Percentiles rank a stretch among this genome's conserved stretches.
Evolutionary conservation across 176 grass and related monocot genomes (phyloP).

Genomic region (Rhynchospora pubera): DNA sequence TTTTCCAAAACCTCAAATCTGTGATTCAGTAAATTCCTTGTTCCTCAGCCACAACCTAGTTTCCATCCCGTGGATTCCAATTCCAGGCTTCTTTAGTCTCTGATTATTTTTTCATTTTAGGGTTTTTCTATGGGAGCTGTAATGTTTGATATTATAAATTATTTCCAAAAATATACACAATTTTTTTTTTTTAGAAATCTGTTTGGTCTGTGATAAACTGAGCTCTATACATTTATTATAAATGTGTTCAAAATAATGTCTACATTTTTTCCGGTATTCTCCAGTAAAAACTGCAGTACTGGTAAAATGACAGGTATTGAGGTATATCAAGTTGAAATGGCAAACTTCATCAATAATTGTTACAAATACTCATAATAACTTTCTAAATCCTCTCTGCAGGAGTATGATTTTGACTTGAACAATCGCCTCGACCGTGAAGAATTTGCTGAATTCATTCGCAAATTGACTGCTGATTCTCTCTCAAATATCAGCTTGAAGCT

Average conservation of each 20-base stretch:
- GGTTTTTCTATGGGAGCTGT: background rate
- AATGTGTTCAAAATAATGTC: background rate
- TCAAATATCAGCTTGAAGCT: conserved; percentile 58
- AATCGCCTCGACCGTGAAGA: conserved; percentile 82
- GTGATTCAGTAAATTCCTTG: background rate
- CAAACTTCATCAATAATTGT: background rate
- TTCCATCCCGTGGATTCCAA: background rate
- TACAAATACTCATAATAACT: background rate
- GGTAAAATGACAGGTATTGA: background rate
- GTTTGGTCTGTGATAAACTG: background rate
- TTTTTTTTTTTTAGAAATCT: background rate
- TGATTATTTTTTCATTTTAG: background rate
- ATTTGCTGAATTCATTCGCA: conserved; percentile 78
- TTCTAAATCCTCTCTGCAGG: conserved; percentile 29
- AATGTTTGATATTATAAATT: background rate
- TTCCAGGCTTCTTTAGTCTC: background rate
- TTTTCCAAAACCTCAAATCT: background rate
- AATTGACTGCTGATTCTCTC: conserved; percentile 75
- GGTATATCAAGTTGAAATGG: background rate
- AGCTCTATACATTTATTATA: background rate
- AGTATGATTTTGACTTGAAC: conserved; percentile 65
- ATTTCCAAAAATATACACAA: background rate
- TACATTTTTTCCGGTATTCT: background rate
- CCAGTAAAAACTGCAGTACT: background rate
- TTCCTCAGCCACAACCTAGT: background rate